These are phyloP conservation scores for Xanthoceras sorbifolium DNA, from an alignment of 345 rosid species.

Conservation along the genomic window DNA sequence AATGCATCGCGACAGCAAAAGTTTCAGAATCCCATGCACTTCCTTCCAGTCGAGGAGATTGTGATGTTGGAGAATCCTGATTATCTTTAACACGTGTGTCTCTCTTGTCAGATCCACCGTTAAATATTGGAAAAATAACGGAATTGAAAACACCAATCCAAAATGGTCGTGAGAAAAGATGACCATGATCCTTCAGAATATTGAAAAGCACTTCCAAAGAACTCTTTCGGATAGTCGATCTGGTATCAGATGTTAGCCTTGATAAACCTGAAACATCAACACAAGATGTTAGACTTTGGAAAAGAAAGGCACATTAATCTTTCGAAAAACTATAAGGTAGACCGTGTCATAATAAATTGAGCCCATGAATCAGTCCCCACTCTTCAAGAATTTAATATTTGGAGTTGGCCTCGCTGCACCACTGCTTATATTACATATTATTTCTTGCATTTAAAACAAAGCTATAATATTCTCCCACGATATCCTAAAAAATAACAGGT, in stretches of 20 bases:
- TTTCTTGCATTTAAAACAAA: neutral
- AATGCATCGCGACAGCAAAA: constrained; percentile 63
- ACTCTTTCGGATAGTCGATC: constrained; percentile 82
- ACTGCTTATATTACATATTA: neutral
- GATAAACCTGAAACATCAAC: constrained; percentile 74
- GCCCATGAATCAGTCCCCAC: neutral
- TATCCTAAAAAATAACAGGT: neutral
- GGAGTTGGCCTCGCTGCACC: neutral
- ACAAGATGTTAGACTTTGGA: neutral
- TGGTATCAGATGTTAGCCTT: constrained; percentile 77
- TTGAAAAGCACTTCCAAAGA: constrained; percentile 91
- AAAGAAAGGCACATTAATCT: constrained; percentile 14
- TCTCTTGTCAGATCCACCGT: constrained; percentile 42
- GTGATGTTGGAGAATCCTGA: constrained; percentile 38
- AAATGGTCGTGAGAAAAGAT: constrained; percentile 75
- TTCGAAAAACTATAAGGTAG: neutral
- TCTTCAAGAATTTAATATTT: neutral
- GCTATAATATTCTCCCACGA: no score
- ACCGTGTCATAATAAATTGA: neutral
- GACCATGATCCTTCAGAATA: constrained; percentile 95
- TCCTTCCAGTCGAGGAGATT: constrained; percentile 49
- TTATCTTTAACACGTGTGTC: constrained; percentile 46
- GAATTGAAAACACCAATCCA: constrained; percentile 66
- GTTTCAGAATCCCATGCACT: constrained; percentile 81
- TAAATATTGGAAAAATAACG: constrained; percentile 68